Base-by-base conservation (phyloP, 2,329 filamentous ascomycete genomes). In the Penicillium capsulatum region DNA sequence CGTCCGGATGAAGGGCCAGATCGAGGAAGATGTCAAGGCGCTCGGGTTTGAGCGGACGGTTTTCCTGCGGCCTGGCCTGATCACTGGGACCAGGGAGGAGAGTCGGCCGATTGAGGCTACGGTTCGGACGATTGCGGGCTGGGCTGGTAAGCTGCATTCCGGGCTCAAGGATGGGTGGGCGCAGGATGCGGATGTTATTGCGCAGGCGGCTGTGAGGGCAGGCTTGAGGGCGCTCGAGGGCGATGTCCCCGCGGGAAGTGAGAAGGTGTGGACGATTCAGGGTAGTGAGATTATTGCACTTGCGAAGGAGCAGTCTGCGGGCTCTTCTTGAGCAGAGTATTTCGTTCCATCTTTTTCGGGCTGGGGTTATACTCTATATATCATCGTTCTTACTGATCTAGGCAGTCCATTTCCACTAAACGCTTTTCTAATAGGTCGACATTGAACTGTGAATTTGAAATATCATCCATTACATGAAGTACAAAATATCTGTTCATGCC, bases 21-120 rank as follows among this genome's bases (percentile, higher is more conserved):
- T 95, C 28, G 91, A 97, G 63, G 84, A 94, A 22, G 72, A 80
- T 11, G 76, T 95, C 44, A 77, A 79, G 60, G 77, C 68, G 29
- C 67, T 91, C 3, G 82, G 71, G 3, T 95, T 95, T 58, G 84
- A 90, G 34, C 80, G 85, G 50, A 83, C 81, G 3, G 76, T 95
- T 39, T 83, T 96, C 38, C 34, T 83, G 28, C 65, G 81, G 31
- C 90, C 90, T 0, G 90, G 86, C 0, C 48, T 89, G 45, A 85
- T 96, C 52, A 63, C 89, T 2, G 90, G 90, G 2, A 61, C 77
- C 11, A 74, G 90, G 40, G 75, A 83, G 54, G 73, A 81, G 43
- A 70, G 71, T 36, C 74, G 84, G 36, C 61, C 73, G 0, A 64
- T 70, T 5, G 86, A 88, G 59, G 71, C 73, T 15, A 56, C 79